These are phyloP conservation scores for Salix koriyanagi DNA, from an alignment of 345 rosid genomes.

Conservation along the genomic window DNA sequence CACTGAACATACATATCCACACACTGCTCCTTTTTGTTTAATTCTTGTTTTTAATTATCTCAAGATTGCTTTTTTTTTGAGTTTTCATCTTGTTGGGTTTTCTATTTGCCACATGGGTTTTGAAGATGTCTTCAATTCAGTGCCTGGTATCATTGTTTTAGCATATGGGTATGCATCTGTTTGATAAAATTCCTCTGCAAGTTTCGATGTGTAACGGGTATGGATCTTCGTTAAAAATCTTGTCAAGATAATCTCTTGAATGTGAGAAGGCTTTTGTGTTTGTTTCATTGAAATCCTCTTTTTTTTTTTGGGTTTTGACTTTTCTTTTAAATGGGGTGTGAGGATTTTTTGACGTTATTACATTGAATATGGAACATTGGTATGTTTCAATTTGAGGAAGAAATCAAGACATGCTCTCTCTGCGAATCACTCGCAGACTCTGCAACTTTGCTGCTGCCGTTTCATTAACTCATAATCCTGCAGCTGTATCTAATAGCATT, in stretches of 20 bases:
- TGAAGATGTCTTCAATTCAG: neutral
- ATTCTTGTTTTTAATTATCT: neutral
- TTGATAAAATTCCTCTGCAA: neutral
- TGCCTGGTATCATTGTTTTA: neutral
- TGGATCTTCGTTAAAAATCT: neutral
- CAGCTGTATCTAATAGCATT: conserved; percentile 15
- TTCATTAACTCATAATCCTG: conserved; percentile 20
- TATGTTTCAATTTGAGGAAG: conserved; percentile 41
- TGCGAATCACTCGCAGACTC: conserved; percentile 55
- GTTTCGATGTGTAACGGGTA: neutral
- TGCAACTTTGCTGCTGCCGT: conserved; percentile 35
- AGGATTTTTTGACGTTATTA: neutral
- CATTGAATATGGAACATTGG: conserved; percentile 22
- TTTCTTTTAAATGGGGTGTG: conserved; percentile 9
- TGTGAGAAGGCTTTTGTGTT: neutral
- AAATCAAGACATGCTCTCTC: conserved; percentile 54
- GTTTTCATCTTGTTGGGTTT: neutral
- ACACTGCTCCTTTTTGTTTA: neutral
- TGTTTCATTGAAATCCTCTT: neutral
- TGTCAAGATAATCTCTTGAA: neutral
- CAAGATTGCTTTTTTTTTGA: neutral
- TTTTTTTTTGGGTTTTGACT: neutral
- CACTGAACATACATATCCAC: neutral
- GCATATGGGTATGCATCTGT: neutral
- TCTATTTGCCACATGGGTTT: neutral